These are phyloP conservation scores for Gossypium laxum DNA, from an alignment of 441 rosid species.

Conservation along the genomic window DNA sequence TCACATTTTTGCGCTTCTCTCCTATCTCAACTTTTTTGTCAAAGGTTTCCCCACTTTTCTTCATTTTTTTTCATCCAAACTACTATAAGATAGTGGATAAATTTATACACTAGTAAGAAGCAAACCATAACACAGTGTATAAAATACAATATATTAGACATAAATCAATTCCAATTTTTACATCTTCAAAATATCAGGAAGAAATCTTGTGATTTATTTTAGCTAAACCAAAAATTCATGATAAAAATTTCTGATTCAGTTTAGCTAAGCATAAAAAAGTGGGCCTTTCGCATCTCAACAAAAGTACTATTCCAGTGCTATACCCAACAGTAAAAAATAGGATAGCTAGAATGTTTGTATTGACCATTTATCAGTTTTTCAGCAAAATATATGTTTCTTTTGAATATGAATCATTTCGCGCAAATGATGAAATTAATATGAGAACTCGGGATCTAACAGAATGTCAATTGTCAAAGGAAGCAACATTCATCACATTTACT, in stretches of 20 bases:
- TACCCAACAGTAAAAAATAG: not conserved
- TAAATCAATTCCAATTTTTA: no score
- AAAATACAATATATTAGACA: no score
- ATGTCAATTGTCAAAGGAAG: constrained; percentile 3
- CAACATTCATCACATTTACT: not conserved
- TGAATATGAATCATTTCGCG: not conserved
- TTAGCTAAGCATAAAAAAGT: no score
- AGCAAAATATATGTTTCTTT: not conserved
- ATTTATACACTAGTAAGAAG: no score
- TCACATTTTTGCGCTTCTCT: not conserved
- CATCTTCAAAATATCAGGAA: no score
- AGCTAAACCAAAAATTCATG: no score
- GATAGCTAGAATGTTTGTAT: not conserved
- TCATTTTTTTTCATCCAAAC: not conserved
- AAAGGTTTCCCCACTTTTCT: not conserved
- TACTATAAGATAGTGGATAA: not conserved
- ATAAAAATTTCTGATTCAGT: no score
- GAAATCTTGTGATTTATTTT: no score
- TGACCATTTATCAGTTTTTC: not conserved
- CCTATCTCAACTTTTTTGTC: not conserved
- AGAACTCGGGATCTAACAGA: not conserved
- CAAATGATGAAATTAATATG: not conserved
- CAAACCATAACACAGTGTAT: no score
- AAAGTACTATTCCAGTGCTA: no score
- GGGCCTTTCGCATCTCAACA: no score